Evolutionary conservation across 2,329 filamentous ascomycete species (phyloP).

Genomic region (Arachnomyces sp.): DNA sequence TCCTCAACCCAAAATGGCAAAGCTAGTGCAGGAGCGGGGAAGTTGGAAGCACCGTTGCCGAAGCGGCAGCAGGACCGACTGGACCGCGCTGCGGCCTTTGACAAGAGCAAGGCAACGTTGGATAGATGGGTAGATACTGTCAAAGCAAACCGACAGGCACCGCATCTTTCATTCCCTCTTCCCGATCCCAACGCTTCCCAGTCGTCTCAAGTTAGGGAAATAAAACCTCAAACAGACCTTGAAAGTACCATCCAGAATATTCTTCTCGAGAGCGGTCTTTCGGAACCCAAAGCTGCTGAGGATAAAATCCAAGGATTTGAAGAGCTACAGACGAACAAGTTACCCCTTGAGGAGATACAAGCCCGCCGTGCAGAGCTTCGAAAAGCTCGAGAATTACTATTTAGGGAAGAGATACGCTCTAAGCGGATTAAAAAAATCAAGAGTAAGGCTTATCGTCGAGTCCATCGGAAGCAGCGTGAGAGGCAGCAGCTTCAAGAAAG

Average conservation of each 20-base stretch:
- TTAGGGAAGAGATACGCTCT: conserved; percentile 77
- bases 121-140: conserved; percentile 92
- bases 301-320: conserved; percentile 62
- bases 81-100: conserved; percentile 73
- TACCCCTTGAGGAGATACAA: conserved; percentile 65
- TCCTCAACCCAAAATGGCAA: conserved; percentile 40
- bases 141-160: conserved; percentile 84
- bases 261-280: conserved; percentile 77
- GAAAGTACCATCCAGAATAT: conserved; percentile 82
- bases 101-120: conserved; percentile 85
- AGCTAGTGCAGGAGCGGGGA: conserved; percentile 52
- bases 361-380: conserved; percentile 68
- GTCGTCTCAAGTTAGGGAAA: conserved; percentile 48
- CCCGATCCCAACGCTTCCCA: conserved; percentile 59
- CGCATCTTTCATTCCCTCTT: conserved; percentile 83
- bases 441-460: conserved; percentile 85
- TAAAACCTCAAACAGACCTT: conserved; percentile 67
- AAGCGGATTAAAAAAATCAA: conserved; percentile 99
- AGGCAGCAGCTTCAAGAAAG: conserved; percentile 51
- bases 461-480: conserved; percentile 74
- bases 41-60: conserved; percentile 73
- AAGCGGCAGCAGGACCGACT: conserved; percentile 80
- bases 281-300: conserved; percentile 51
- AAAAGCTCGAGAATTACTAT: conserved; percentile 73
- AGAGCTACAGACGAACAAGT: conserved; percentile 61